These are phyloP conservation scores for Yarrowia osloensis DNA, from an alignment of 805 yeast genomes.

Conservation along the genomic window DNA sequence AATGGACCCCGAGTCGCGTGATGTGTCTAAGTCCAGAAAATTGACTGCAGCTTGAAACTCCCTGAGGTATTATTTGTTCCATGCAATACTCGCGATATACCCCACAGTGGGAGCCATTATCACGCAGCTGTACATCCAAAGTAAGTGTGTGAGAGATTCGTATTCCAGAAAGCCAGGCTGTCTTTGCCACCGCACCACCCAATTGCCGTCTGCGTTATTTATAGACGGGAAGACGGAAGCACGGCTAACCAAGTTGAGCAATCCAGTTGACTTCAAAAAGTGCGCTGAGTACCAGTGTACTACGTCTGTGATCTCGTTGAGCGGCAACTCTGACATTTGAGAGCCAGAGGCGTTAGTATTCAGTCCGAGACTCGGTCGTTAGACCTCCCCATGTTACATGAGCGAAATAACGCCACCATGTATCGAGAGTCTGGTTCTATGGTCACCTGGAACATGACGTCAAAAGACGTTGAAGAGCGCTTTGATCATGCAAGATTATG, in stretches of 20 bases:
- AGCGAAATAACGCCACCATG: too few species aligned
- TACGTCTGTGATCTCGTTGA: too few species aligned
- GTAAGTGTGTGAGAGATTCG: too few species aligned
- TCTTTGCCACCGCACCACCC: neutral
- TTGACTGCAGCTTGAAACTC: neutral
- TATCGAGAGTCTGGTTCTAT: too few species aligned
- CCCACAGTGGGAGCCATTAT: too few species aligned
- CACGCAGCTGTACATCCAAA: too few species aligned
- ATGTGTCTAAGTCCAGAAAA: neutral
- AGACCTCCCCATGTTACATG: too few species aligned
- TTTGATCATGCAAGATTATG: neutral
- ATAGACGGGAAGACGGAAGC: neutral
- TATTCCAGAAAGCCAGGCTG: neutral
- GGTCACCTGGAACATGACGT: neutral
- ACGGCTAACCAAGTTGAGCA: neutral
- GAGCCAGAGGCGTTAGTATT: too few species aligned
- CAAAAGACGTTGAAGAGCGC: neutral
- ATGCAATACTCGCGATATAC: too few species aligned
- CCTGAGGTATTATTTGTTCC: neutral
- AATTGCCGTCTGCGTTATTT: neutral
- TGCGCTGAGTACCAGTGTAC: too few species aligned
- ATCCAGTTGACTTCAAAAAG: neutral
- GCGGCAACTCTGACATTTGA: too few species aligned
- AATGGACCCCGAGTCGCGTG: neutral
- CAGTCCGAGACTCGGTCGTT: too few species aligned